phyloP scores from a whole-genome alignment of 2,329 filamentous ascomycete species.

The Hypoxylon sp. region DNA sequence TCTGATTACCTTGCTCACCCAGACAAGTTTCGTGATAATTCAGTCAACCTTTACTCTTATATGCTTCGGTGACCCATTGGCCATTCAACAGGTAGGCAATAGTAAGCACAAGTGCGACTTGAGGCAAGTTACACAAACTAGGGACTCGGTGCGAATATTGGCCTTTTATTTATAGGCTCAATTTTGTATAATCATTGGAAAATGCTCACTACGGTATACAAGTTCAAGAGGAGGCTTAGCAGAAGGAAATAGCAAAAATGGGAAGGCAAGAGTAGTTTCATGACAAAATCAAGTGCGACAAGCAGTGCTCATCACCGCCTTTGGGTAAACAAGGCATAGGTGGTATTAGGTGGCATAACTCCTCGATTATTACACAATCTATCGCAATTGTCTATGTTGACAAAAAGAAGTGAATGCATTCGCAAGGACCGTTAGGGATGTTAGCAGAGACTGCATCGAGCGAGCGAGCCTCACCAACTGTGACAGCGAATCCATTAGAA shows the following conservation, averaged over 20 bases:
- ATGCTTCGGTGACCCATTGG: not conserved
- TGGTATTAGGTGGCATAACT: constrained; percentile 18
- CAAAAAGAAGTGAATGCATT: constrained; percentile 25
- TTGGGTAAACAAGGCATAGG: not conserved
- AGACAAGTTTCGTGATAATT: not conserved
- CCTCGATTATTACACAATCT: constrained; percentile 24
- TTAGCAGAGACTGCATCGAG: constrained; percentile 21
- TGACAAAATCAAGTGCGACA: not conserved
- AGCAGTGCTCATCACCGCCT: not conserved
- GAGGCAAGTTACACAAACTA: no score
- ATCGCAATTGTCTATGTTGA: constrained; percentile 29
- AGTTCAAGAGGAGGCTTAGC: not conserved
- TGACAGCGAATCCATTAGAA: constrained; percentile 24
- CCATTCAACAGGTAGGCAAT: not conserved
- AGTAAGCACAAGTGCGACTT: not conserved
- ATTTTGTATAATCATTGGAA: not conserved
- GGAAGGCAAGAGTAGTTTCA: not conserved
- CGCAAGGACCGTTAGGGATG: constrained; percentile 17
- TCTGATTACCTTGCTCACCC: not conserved
- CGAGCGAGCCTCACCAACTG: constrained; percentile 24
- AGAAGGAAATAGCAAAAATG: not conserved
- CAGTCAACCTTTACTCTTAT: not conserved
- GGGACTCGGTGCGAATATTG: not conserved
- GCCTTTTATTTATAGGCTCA: not conserved
- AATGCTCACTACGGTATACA: not conserved